These are phyloP conservation scores for Boletus fagicola DNA, from an alignment of 768 basidiomycete species.

Conservation along the genomic window DNA sequence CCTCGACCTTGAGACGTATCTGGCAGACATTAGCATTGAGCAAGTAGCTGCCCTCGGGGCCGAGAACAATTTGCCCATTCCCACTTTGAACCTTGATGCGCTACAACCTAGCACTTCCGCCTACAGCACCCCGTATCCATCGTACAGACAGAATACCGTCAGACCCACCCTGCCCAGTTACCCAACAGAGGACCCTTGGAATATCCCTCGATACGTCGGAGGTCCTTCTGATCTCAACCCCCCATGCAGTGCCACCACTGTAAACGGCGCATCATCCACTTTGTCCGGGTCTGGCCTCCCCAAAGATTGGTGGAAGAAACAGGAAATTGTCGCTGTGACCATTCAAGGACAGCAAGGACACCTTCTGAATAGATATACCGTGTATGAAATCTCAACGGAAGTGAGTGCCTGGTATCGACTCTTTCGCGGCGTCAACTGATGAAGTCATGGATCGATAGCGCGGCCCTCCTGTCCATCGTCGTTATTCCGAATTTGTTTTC, in stretches of 20 bases:
- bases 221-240: constrained; percentile 28
- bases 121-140: constrained; percentile 40
- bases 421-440: constrained; percentile 11
- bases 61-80: constrained; percentile 76
- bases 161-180: constrained; percentile 50
- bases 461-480: constrained; percentile 67
- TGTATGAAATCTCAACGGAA: constrained; percentile 78
- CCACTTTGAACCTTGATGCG: constrained; percentile 60
- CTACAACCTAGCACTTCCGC: constrained; percentile 54
- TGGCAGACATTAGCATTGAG: constrained; percentile 73
- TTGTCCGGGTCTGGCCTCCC: constrained; percentile 72
- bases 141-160: constrained; percentile 46
- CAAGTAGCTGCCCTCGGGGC: constrained; percentile 75
- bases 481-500: constrained; percentile 93
- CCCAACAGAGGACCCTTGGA: constrained; percentile 71
- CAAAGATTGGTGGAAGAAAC: constrained; percentile 83
- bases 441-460: constrained; percentile 41
- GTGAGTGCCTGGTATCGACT: constrained; percentile 42
- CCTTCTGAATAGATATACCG: constrained; percentile 81
- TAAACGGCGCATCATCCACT: constrained; percentile 52
- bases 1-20: not conserved
- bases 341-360: constrained; percentile 90
- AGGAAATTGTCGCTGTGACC: constrained; percentile 67
- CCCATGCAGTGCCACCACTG: constrained; percentile 22
- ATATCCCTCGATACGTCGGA: constrained; percentile 38